Evolutionary conservation across 805 yeast genomes (phyloP).

Genomic region (Metschnikowia anglica): DNA sequence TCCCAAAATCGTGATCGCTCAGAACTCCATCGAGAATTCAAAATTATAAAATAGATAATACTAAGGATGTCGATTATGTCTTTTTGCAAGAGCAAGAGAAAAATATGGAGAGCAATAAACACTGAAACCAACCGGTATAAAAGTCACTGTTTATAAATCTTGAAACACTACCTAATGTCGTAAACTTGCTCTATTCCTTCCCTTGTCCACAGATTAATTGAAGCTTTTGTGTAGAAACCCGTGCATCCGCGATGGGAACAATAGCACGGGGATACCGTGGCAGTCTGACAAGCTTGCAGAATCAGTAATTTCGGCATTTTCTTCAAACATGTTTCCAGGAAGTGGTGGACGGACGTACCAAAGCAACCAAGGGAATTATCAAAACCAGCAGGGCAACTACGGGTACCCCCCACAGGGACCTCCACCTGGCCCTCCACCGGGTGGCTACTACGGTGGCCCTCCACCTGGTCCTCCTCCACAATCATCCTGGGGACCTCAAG

Average conservation of each 20-base stretch:
- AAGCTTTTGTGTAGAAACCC: background rate
- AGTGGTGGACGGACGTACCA: constrained; percentile 22
- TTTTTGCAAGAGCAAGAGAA: too few relatives aligned
- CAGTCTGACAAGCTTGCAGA: too few relatives aligned
- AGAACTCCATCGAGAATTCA: constrained; percentile 27
- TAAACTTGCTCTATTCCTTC: too few relatives aligned
- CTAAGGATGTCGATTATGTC: too few relatives aligned
- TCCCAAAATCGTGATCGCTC: constrained; percentile 31
- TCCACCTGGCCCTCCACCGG: constrained; percentile 18
- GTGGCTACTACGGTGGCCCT: constrained; percentile 22
- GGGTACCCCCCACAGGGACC: constrained; percentile 11
- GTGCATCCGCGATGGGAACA: constrained; percentile 1
- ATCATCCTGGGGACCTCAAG: constrained; percentile 21
- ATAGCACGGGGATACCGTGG: too few relatives aligned
- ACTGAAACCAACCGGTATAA: too few relatives aligned
- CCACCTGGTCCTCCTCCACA: constrained; percentile 23
- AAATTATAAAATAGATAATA: constrained; percentile 22
- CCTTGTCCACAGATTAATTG: too few relatives aligned
- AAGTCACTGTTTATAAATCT: too few relatives aligned
- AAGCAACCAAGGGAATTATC: constrained; percentile 11
- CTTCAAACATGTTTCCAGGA: constrained; percentile 26
- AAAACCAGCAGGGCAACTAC: constrained; percentile 10
- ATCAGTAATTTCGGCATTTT: too few relatives aligned
- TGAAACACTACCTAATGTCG: too few relatives aligned
- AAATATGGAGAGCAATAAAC: too few relatives aligned